Percentiles rank a stretch among this genome's conserved stretches.
These are phyloP conservation scores for Lolium rigidum DNA, from an alignment of 176 grass and related monocot genomes.

Conservation along the genomic window DNA sequence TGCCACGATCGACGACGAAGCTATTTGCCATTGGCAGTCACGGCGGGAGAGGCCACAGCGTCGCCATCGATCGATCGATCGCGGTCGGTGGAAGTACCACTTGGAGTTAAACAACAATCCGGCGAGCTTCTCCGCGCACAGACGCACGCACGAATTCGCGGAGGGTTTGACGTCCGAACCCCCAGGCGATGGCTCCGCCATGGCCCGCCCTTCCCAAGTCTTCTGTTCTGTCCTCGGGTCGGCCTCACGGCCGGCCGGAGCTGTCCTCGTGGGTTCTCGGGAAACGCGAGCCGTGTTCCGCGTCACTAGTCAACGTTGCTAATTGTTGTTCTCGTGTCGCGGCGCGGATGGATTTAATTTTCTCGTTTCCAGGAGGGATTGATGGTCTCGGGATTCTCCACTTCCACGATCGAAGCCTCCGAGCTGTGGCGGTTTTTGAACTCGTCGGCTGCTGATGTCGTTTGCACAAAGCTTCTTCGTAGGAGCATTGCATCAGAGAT, in stretches of 20 bases:
- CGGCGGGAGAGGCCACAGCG: background rate
- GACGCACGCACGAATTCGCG: slow-evolving; percentile 6
- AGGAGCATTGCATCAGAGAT: too few species aligned
- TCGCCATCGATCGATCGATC: background rate
- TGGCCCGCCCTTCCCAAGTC: slow-evolving; percentile 33
- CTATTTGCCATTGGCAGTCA: too few species aligned
- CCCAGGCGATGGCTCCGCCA: background rate
- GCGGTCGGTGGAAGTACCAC: background rate
- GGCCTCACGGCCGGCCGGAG: slow-evolving; percentile 5
- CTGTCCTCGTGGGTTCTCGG: slow-evolving; percentile 45
- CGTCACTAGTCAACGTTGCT: background rate
- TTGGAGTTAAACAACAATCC: background rate
- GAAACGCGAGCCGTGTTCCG: background rate
- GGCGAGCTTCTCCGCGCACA: slow-evolving; percentile 21
- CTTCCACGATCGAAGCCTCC: background rate
- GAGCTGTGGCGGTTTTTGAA: too few species aligned
- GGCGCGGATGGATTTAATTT: background rate
- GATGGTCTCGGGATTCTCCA: slow-evolving; percentile 39
- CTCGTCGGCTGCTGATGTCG: too few species aligned
- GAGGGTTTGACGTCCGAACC: slow-evolving; percentile 34
- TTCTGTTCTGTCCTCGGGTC: slow-evolving; percentile 54
- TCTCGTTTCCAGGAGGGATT: slow-evolving; percentile 10
- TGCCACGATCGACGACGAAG: too few species aligned
- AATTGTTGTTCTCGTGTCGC: background rate
- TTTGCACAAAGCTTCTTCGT: too few species aligned